Base-by-base conservation (phyloP, 148 eudicot genomes). In the Selenicereus undatus region DNA sequence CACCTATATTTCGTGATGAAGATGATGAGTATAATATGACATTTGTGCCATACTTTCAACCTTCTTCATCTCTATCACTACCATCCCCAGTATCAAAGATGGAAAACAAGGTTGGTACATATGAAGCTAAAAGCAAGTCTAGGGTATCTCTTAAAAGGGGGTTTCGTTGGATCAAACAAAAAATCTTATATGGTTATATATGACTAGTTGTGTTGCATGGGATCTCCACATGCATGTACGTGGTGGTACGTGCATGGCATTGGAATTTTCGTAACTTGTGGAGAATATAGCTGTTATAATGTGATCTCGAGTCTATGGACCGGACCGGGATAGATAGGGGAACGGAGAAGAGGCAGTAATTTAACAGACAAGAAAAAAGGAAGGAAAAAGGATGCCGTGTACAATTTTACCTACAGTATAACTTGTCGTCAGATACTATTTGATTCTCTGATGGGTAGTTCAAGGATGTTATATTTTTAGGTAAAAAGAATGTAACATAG, bases 141-240 rank as follows among this genome's bases (percentile, higher is more conserved):
- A 90, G 84, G 82, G 72, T 71, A 56, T 87, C 91, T 1, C 10
- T 90, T 3, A 81, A 75, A 30, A 84, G 30, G 8, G 75, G 85
- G 39, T 74, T 90, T 16, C 75, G 84, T 65, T 90, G 91, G 91
- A 29, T 88, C 43, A 90, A 90, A 84, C n/a, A 21, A 11, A 42
- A 22, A 72, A 8, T 35, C 17, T 72, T 4, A 10, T 18, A 20
- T 71, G 74, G 27, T 9, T 64, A 64, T 9, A 64, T 64, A 5
- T 64, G 11, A 64, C 11, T n/a, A 22, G 4, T 64, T 22, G 68
- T 64, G 10, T 5, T 64, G 26, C 27, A 24, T 22, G 26, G 26
- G 26, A 22, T 60, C 65, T 18, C 20, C 3, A 4, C 8, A 3
- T 22, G n/a, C 10, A 60, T 3, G 65, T 18, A 60, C n/a, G n/a